Evolutionary conservation across 202 grass and related monocot genomes (phyloP).

Genomic region (Setaria viridis): DNA sequence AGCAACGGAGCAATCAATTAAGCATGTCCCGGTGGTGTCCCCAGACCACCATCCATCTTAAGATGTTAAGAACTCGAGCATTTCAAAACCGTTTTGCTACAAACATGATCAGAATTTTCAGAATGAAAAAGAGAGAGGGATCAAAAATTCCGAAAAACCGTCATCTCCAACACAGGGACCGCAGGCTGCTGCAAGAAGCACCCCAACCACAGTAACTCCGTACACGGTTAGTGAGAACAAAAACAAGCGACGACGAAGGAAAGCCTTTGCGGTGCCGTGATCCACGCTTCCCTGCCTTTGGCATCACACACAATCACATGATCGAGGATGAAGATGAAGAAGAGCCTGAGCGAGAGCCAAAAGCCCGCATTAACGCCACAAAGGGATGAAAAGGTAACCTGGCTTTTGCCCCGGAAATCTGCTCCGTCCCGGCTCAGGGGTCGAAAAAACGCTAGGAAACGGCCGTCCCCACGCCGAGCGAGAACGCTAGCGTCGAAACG

Average conservation of each 20-base stretch:
- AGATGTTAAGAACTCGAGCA: background rate
- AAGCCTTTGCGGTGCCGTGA: background rate
- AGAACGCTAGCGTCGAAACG: background rate
- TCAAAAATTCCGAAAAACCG: background rate
- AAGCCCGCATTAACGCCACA: background rate
- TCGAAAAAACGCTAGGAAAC: background rate
- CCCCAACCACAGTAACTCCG: background rate
- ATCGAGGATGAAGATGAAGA: background rate
- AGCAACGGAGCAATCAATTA: conserved; percentile 8
- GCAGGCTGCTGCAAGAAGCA: background rate
- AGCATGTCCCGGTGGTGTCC: background rate
- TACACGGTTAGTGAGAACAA: background rate
- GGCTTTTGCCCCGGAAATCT: background rate
- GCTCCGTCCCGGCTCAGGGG: background rate
- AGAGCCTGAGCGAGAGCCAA: background rate
- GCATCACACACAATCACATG: conserved; percentile 11
- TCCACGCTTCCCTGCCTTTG: conserved; percentile 37
- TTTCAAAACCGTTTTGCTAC: background rate
- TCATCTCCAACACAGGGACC: too few relatives aligned
- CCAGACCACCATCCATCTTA: background rate
- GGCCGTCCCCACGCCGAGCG: background rate
- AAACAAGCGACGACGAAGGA: background rate
- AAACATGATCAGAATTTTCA: background rate
- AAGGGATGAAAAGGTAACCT: background rate
- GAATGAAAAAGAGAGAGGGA: background rate